phyloP scores from a whole-genome alignment of 2,329 filamentous ascomycete species.

The Fusarium siculi region DNA sequence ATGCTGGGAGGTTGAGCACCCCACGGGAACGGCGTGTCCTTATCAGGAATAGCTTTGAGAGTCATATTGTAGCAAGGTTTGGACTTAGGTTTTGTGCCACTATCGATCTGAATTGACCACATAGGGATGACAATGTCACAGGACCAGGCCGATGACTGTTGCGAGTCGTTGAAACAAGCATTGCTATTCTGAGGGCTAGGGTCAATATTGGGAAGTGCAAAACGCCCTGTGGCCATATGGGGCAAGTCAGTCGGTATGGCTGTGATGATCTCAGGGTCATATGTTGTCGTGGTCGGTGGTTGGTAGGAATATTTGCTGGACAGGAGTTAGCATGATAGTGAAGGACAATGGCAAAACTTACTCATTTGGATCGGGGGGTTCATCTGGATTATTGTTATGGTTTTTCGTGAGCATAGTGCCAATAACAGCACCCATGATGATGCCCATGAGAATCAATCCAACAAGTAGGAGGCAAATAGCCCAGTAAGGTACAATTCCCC shows the following conservation, averaged over 20 bases:
- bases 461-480: constrained; percentile 63
- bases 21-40: constrained; percentile 56
- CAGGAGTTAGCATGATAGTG: constrained; percentile 3
- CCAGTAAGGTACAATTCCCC: constrained; percentile 71
- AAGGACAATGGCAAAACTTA: constrained; percentile 8
- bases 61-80: constrained; percentile 54
- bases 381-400: constrained; percentile 7
- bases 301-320: constrained; percentile 34
- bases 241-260: constrained; percentile 62
- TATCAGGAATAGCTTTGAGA: constrained; percentile 49
- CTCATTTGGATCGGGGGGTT: constrained; percentile 11
- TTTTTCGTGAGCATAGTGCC: constrained; percentile 54
- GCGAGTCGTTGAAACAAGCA: constrained; percentile 67
- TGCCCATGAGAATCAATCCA: constrained; percentile 62
- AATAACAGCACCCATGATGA: constrained; percentile 67
- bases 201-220: constrained; percentile 64
- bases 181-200: constrained; percentile 58
- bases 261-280: constrained; percentile 63
- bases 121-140: constrained; percentile 64
- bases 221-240: constrained; percentile 65
- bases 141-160: constrained; percentile 69
- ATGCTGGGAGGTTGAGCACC: constrained; percentile 65
- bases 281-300: constrained; percentile 50
- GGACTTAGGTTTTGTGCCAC: constrained; percentile 33
- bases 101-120: constrained; percentile 56